Evolutionary conservation across 345 rosid genomes (phyloP).

Genomic region (Acer campestre): DNA sequence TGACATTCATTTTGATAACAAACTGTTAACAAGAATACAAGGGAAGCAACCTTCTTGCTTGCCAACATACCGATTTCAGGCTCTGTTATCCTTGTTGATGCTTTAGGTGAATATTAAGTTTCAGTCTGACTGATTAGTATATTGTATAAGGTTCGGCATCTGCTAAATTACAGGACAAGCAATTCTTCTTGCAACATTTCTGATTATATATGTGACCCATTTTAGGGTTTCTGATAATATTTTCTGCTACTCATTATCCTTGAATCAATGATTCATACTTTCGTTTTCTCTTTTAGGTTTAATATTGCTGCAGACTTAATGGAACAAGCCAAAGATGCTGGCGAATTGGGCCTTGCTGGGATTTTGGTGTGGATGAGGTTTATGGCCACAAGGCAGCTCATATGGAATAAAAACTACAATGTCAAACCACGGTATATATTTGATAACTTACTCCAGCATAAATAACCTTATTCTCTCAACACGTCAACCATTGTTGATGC

Average conservation of each 20-base stretch:
- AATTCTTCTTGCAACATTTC: not conserved
- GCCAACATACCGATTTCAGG: not conserved
- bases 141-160: not conserved
- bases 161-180: not conserved
- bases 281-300: conserved; percentile 52
- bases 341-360: conserved; percentile 82
- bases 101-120: conserved; percentile 14
- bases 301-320: conserved; percentile 93
- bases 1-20: not conserved
- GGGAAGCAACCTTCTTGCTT: not conserved
- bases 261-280: conserved; percentile 2
- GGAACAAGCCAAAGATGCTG: conserved; percentile 74
- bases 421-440: conserved; percentile 91
- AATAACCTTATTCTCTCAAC: not conserved
- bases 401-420: conserved; percentile 98
- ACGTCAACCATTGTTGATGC: not conserved
- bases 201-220: conserved; percentile 7
- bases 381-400: conserved; percentile 98
- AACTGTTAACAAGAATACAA: not conserved
- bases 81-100: conserved; percentile 11
- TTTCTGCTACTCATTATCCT: conserved; percentile 14
- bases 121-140: conserved; percentile 16
- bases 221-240: not conserved
- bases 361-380: conserved; percentile 99
- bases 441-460: conserved; percentile 11